Conservation (phyloP, 75 land plant genomes). For the Cupressus sempervirens region DNA sequence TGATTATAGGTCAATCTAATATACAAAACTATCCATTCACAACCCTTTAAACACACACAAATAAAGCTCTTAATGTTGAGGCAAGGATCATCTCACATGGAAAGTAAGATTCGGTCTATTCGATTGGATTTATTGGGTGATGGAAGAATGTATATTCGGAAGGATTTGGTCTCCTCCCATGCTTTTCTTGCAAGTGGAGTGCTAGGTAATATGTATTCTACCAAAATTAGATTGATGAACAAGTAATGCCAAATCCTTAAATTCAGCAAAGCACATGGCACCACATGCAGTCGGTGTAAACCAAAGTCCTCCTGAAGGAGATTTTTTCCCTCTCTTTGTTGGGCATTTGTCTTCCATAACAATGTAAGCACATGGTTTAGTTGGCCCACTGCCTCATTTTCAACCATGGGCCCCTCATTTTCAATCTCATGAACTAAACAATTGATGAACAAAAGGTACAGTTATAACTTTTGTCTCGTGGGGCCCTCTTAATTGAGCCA, state of each 20-base stretch:
- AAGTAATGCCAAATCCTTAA: not conserved
- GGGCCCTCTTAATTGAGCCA: not conserved
- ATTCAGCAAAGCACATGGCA: not conserved
- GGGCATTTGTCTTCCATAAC: no score
- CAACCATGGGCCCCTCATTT: not conserved
- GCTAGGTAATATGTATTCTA: not conserved
- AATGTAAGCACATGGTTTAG: not conserved
- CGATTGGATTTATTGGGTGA: not conserved
- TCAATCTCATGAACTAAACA: not conserved
- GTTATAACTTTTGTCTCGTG: not conserved
- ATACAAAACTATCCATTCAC: no score
- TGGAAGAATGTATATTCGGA: not conserved
- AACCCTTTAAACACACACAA: no score
- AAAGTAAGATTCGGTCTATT: no score
- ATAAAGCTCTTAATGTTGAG: no score
- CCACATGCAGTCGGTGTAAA: constrained; percentile 1
- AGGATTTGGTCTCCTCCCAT: not conserved
- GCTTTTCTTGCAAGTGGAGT: not conserved
- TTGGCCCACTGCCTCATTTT: not conserved
- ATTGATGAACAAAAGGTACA: no score
- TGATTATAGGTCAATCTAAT: no score
- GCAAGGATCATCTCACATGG: no score
- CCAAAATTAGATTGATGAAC: not conserved
- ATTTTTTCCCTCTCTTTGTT: not conserved
- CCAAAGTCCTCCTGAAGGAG: not conserved